A percentile compares a stretch with the other conserved stretches of the same genome.
Conservation (phyloP, 306 rosid genomes). For the Gillenia trifoliata region DNA sequence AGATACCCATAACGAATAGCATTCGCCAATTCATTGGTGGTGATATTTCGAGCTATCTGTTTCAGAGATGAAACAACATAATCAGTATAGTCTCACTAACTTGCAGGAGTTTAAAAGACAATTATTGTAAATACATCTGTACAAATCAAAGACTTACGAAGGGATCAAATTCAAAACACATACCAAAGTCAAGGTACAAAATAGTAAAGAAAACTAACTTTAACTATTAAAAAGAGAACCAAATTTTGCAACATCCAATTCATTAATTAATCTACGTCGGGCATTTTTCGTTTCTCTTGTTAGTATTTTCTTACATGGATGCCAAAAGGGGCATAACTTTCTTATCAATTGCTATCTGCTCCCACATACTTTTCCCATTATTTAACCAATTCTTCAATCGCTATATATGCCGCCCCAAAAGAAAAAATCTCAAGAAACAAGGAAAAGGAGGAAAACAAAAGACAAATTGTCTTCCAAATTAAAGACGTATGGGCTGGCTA, state of each 20-base stretch:
- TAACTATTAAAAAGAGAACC: neutral
- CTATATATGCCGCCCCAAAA: neutral
- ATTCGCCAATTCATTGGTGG: conserved; percentile 79
- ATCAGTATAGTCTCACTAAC: conserved; percentile 7
- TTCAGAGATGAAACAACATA: conserved; percentile 17
- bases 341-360: neutral
- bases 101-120: neutral
- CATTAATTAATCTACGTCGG: neutral
- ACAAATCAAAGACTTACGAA: neutral
- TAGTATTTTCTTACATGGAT: neutral
- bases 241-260: neutral
- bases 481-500: neutral
- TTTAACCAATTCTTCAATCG: neutral
- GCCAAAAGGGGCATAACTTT: neutral
- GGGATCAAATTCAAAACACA: neutral
- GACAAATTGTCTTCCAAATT: neutral
- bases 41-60: conserved; percentile 90
- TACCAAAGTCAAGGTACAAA: neutral
- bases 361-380: neutral
- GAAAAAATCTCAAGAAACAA: neutral
- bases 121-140: neutral
- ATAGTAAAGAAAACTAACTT: neutral
- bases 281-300: neutral
- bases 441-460: neutral
- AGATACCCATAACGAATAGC: conserved; percentile 73